Percentiles rank a stretch among this genome's conserved stretches.
These are phyloP conservation scores for Hygrocybe punicea DNA, from an alignment of 768 basidiomycete genomes.

Conservation along the genomic window DNA sequence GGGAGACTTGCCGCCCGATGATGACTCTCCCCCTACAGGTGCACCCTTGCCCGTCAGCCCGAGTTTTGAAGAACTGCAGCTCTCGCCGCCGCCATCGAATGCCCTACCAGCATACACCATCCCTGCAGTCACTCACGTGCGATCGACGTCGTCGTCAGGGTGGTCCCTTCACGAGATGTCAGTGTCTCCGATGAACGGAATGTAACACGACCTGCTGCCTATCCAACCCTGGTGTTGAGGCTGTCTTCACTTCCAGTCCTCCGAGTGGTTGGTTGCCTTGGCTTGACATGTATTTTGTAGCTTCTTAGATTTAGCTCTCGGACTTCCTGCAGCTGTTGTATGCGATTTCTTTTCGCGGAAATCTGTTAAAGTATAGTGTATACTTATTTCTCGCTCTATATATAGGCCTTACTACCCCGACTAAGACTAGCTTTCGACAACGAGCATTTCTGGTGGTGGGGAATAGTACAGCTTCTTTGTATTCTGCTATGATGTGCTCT, in stretches of 20 bases:
- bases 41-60: constrained; percentile 42
- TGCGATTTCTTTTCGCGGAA: too few species aligned
- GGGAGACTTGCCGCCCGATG: constrained; percentile 28
- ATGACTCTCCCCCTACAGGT: constrained; percentile 26
- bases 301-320: too few species aligned
- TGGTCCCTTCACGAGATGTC: constrained; percentile 1
- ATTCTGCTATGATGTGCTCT: constrained; percentile 23
- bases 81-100: background rate
- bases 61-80: constrained; percentile 28
- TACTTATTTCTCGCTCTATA: too few species aligned
- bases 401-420: too few species aligned
- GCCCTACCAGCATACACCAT: background rate
- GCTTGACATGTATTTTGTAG: background rate
- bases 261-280: background rate
- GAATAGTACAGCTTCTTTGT: background rate
- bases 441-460: background rate
- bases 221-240: background rate
- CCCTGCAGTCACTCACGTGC: background rate
- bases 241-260: background rate
- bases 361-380: too few species aligned
- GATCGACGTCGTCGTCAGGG: too few species aligned
- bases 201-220: background rate
- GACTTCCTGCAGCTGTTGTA: too few species aligned
- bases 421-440: too few species aligned
- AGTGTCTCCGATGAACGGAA: background rate